phyloP scores from a whole-genome alignment of 139 green algal genomes.

The Micractinium sp. region DNA sequence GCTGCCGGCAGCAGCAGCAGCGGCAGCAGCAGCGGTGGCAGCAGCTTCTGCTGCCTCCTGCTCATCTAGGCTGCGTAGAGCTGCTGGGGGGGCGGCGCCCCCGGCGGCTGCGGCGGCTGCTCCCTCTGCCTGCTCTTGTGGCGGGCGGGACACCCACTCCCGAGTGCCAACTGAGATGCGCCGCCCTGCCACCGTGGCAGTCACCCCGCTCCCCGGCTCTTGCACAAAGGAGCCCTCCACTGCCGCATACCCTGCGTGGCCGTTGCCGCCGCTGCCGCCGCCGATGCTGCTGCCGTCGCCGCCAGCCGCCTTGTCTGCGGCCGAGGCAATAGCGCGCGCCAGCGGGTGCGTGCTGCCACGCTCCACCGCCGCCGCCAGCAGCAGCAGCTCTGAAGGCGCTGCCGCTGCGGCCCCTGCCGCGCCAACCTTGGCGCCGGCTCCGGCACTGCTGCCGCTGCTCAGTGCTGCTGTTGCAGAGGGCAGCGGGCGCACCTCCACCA shows the following conservation, averaged over 20 bases:
- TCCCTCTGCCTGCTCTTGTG: conserved; percentile 4
- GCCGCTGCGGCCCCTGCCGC: neutral
- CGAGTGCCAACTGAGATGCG: conserved; percentile 78
- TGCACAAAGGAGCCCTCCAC: conserved; percentile 77
- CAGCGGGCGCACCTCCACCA: conserved; percentile 49
- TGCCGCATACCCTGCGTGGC: neutral
- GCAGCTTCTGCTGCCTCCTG: neutral
- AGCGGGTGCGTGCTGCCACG: conserved; percentile 79
- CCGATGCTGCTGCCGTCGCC: neutral
- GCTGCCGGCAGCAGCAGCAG: neutral
- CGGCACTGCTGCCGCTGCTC: neutral
- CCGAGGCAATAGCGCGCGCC: conserved; percentile 54
- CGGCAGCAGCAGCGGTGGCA: neutral
- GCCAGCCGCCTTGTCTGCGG: neutral
- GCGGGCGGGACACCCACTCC: conserved; percentile 69
- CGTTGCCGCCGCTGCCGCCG: conserved; percentile 29
- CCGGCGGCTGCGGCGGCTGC: conserved; percentile 4
- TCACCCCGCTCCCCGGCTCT: conserved; percentile 80
- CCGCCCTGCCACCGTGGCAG: conserved; percentile 62
- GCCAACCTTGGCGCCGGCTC: too few relatives aligned
- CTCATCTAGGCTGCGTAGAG: conserved; percentile 2
- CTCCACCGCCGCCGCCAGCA: conserved; percentile 80
- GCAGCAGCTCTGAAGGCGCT: conserved; percentile 56
- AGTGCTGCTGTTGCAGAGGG: neutral
- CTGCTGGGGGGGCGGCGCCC: neutral